Percentiles rank a stretch among this genome's conserved stretches.
phyloP scores from a whole-genome alignment of 148 eudicot species.

The Rhododendron ferrugineum region DNA sequence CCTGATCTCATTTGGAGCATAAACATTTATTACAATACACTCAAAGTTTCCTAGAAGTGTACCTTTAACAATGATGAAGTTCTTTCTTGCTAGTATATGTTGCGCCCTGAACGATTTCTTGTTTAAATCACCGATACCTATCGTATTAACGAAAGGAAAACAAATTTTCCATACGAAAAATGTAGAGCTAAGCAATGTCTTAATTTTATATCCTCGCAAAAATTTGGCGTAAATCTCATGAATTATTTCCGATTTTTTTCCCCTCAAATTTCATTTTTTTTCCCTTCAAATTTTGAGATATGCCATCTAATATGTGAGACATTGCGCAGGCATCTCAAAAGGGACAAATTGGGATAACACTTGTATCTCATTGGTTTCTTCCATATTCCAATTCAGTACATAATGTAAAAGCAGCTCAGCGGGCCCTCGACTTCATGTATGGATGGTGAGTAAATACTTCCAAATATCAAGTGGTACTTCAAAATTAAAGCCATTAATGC shows the following conservation, averaged over 20 bases:
- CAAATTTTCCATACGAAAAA: no score
- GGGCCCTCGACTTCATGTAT: slow-evolving; percentile 5
- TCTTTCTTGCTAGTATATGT: no score
- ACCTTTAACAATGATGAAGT: no score
- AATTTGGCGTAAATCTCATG: background rate
- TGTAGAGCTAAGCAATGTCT: background rate
- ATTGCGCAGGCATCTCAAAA: background rate
- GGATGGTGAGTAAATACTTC: slow-evolving; percentile 8
- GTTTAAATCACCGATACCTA: background rate
- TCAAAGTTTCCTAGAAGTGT: no score
- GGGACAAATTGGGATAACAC: slow-evolving; percentile 6
- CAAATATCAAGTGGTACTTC: no score
- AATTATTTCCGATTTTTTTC: no score
- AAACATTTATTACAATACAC: no score
- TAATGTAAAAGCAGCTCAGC: background rate
- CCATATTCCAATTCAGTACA: background rate
- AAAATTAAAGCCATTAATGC: no score
- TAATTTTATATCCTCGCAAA: background rate
- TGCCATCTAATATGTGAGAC: background rate
- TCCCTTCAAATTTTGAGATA: background rate
- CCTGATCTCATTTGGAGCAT: no score
- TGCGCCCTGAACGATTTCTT: no score
- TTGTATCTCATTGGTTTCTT: background rate
- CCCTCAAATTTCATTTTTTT: no score
- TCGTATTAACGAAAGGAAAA: no score